Evolutionary conservation across 2,329 filamentous ascomycete species (phyloP).

Genomic region (Botryosphaeria agaves): DNA sequence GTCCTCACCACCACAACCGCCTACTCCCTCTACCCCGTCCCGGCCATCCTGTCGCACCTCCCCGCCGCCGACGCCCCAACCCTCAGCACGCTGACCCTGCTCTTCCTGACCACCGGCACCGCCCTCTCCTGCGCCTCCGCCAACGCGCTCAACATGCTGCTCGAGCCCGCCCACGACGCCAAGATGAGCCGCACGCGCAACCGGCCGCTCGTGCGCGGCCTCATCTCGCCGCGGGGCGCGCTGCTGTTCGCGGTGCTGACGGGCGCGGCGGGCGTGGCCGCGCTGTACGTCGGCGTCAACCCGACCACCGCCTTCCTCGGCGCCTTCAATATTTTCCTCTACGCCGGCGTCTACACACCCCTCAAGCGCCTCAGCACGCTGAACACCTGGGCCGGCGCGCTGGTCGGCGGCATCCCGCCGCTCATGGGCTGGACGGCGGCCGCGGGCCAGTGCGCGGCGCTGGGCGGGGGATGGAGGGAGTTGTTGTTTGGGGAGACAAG

Average conservation of each 20-base stretch:
- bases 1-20: constrained; percentile 80
- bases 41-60: constrained; percentile 64
- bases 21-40: constrained; percentile 86
- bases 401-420: constrained; percentile 86
- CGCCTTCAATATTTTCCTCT: constrained; percentile 69
- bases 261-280: constrained; percentile 49
- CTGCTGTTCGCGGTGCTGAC: constrained; percentile 62
- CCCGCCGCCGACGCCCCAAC: constrained; percentile 56
- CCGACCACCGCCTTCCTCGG: constrained; percentile 81
- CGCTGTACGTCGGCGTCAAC: constrained; percentile 81
- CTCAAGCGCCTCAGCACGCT: constrained; percentile 71
- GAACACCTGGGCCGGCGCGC: constrained; percentile 89
- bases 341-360: constrained; percentile 84
- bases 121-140: constrained; percentile 78
- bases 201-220: constrained; percentile 65
- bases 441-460: constrained; percentile 58
- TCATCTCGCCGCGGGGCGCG: constrained; percentile 56
- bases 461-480: constrained; percentile 47
- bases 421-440: constrained; percentile 98
- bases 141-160: constrained; percentile 94
- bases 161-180: constrained; percentile 79
- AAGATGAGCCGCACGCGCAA: constrained; percentile 90
- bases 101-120: constrained; percentile 83
- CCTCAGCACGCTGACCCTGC: constrained; percentile 73
- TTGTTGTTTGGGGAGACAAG: constrained; percentile 53